A percentile compares a stretch with the other conserved stretches of the same genome.
These are phyloP conservation scores for Capsicum pubescens DNA, from an alignment of 257 asterid genomes.

Conservation along the genomic window DNA sequence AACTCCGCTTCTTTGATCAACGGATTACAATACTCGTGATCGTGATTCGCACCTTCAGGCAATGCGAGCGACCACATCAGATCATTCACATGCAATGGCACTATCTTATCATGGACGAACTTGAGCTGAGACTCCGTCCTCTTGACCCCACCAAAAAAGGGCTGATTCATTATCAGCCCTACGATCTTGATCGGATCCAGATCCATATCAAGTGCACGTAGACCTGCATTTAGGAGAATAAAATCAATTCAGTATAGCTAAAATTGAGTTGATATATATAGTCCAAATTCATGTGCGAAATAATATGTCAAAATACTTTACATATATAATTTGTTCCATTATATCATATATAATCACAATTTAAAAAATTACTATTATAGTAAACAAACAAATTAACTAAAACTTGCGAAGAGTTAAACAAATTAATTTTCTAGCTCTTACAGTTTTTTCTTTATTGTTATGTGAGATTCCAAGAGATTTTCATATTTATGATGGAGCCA, in stretches of 20 bases:
- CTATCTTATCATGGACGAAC: conserved; percentile 36
- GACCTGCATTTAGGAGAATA: conserved; percentile 20
- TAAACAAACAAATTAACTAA: too few species aligned
- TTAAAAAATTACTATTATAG: too few species aligned
- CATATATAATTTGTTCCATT: too few species aligned
- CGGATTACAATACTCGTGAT: conserved; percentile 61
- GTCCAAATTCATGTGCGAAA: too few species aligned
- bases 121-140: conserved; percentile 61
- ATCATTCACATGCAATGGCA: conserved; percentile 55
- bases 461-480: too few species aligned
- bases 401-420: too few species aligned
- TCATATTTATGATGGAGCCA: too few species aligned
- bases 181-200: conserved; percentile 52
- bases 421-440: too few species aligned
- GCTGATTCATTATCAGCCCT: conserved; percentile 64
- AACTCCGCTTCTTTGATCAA: background rate
- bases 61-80: conserved; percentile 69
- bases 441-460: too few species aligned
- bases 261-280: too few species aligned
- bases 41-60: conserved; percentile 60
- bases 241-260: background rate
- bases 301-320: too few species aligned
- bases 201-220: conserved; percentile 46
- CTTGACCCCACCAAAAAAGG: conserved; percentile 62
- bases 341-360: too few species aligned